Conservation (phyloP, 176 grass and related monocot species). For the Poa annua region DNA sequence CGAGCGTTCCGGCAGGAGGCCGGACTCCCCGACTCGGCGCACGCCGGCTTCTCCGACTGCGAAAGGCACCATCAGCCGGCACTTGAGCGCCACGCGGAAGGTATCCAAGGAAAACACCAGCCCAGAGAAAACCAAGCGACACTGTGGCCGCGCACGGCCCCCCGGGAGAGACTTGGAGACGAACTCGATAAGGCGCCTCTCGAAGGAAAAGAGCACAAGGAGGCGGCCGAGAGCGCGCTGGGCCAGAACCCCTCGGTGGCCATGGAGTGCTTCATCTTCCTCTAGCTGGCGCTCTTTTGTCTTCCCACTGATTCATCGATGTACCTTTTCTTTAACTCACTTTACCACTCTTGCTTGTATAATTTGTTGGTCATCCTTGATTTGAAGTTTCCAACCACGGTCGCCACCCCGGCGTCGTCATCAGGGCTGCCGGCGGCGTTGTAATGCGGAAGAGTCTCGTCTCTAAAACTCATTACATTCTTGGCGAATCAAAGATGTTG, state of each 20-base stretch:
- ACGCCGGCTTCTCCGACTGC: slow-evolving; percentile 13
- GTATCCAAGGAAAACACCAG: neutral
- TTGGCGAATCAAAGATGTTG: slow-evolving; percentile 3
- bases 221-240: slow-evolving; percentile 16
- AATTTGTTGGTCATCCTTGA: neutral
- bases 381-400: neutral
- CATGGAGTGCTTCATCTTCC: slow-evolving; percentile 79
- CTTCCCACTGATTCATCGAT: neutral
- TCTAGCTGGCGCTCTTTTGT: slow-evolving; percentile 43
- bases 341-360: neutral
- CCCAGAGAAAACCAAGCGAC: slow-evolving; percentile 31
- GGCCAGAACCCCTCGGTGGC: slow-evolving; percentile 55
- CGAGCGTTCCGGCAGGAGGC: slow-evolving; percentile 45
- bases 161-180: neutral
- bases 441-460: neutral
- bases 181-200: neutral
- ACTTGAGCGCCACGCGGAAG: slow-evolving; percentile 18
- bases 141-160: neutral
- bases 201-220: neutral
- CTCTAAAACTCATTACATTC: neutral
- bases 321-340: neutral
- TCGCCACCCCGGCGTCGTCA: neutral
- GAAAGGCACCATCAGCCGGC: slow-evolving; percentile 8
- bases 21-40: slow-evolving; percentile 43
- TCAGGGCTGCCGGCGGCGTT: no score